Evolutionary conservation across 352 stramenopile species (phyloP).

Genomic region (Globisporangium echinulatum): DNA sequence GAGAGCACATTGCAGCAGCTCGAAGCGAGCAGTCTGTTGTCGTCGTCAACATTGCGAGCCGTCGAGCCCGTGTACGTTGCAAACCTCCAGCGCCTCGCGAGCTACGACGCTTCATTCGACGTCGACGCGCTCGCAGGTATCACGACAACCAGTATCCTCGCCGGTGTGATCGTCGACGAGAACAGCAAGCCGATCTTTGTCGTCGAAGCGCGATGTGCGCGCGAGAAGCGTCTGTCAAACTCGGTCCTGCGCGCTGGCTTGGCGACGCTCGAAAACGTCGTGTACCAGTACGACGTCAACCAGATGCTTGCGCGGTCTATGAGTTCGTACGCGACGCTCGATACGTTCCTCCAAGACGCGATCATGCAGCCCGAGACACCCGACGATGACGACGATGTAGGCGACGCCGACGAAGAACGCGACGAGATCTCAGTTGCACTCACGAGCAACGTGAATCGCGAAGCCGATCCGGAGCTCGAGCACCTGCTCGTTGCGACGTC

Average conservation of each 20-base stretch:
- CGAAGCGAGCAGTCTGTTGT: too few relatives aligned
- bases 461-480: conserved; percentile 22
- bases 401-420: conserved; percentile 4
- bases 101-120: conserved; percentile 33
- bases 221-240: conserved; percentile 36
- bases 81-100: conserved; percentile 31
- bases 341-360: conserved; percentile 30
- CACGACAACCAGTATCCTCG: conserved; percentile 22
- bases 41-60: conserved; percentile 2
- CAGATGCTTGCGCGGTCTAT: conserved; percentile 26
- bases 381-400: conserved; percentile 2
- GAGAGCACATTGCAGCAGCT: conserved; percentile 18
- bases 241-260: conserved; percentile 46
- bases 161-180: conserved; percentile 40
- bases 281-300: conserved; percentile 57
- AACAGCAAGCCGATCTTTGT: conserved; percentile 45
- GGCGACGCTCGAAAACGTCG: conserved; percentile 57
- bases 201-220: conserved; percentile 44
- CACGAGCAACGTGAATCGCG: conserved; percentile 13
- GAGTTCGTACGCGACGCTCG: conserved; percentile 23
- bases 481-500: conserved; percentile 24
- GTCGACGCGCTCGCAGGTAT: conserved; percentile 29
- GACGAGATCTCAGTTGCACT: neutral
- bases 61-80: conserved; percentile 32
- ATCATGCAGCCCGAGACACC: conserved; percentile 6